These are phyloP conservation scores for Trametes gibbosa DNA, from an alignment of 768 basidiomycete genomes.

Conservation along the genomic window DNA sequence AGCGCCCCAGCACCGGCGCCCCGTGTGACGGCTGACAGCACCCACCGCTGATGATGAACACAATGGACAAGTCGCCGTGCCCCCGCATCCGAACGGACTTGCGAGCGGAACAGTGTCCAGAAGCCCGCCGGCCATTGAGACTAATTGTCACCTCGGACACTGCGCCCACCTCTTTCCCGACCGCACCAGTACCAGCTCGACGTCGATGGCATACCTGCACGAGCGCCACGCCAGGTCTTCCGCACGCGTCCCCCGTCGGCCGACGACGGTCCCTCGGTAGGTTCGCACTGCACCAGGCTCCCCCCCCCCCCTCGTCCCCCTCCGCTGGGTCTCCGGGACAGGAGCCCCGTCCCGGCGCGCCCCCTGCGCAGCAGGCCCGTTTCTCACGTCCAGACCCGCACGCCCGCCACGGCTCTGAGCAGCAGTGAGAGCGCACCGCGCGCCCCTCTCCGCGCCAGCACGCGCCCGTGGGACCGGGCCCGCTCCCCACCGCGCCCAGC, in stretches of 20 bases:
- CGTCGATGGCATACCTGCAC: too few relatives aligned
- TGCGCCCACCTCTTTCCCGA: too few relatives aligned
- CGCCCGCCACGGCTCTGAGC: slow-evolving; percentile 17
- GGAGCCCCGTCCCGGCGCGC: not conserved
- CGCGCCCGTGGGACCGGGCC: slow-evolving; percentile 3
- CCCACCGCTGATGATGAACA: not conserved
- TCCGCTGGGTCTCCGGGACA: not conserved
- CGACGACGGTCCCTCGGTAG: too few relatives aligned
- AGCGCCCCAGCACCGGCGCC: not conserved
- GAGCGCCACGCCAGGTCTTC: too few relatives aligned
- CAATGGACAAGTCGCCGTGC: not conserved
- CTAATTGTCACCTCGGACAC: not conserved
- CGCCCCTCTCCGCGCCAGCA: not conserved
- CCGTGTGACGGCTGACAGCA: not conserved
- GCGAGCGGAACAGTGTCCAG: not conserved
- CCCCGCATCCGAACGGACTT: not conserved
- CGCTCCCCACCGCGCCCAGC: not conserved
- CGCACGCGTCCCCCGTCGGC: too few relatives aligned
- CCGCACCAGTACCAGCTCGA: too few relatives aligned
- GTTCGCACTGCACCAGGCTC: not conserved
- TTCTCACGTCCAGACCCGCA: slow-evolving; percentile 15
- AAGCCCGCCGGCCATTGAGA: not conserved
- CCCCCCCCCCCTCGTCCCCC: not conserved
- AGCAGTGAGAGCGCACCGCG: not conserved
- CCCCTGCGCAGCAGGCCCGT: slow-evolving; percentile 14